phyloP scores from a whole-genome alignment of 2,329 filamentous ascomycete species.

The Emmonsiellopsis sp. region DNA sequence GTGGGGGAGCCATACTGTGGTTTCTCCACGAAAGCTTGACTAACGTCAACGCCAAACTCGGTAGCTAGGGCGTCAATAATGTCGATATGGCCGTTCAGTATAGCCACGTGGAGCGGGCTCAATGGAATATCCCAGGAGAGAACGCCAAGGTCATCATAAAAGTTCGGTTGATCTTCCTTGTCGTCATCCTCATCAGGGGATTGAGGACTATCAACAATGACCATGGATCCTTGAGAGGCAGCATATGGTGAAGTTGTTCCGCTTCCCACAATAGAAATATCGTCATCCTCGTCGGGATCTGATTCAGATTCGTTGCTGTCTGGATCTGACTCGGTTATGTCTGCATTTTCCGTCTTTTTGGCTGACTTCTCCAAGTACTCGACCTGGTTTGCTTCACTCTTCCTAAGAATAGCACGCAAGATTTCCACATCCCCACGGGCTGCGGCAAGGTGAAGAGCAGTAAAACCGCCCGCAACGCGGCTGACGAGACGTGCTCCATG shows the following conservation, averaged over 20 bases:
- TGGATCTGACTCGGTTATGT: background rate
- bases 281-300: conserved; percentile 7
- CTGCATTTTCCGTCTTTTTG: background rate
- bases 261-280: conserved; percentile 24
- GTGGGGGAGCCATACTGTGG: conserved; percentile 28
- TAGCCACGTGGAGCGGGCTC: conserved; percentile 69
- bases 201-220: conserved; percentile 44
- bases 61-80: conserved; percentile 61
- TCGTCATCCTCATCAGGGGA: conserved; percentile 18
- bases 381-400: conserved; percentile 51
- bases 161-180: conserved; percentile 52
- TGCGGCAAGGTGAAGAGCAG: conserved; percentile 73
- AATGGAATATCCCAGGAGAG: conserved; percentile 70
- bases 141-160: conserved; percentile 63
- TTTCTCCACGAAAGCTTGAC: conserved; percentile 46
- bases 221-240: conserved; percentile 59
- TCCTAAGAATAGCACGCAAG: conserved; percentile 54
- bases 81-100: conserved; percentile 60
- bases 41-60: conserved; percentile 64
- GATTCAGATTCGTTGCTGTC: conserved; percentile 10
- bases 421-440: conserved; percentile 60
- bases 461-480: conserved; percentile 68
- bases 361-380: conserved; percentile 7
- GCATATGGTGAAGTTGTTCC: conserved; percentile 35
- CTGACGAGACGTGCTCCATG: conserved; percentile 63